These are phyloP conservation scores for Cicer judaicum DNA, from an alignment of 306 rosid genomes.

Conservation along the genomic window DNA sequence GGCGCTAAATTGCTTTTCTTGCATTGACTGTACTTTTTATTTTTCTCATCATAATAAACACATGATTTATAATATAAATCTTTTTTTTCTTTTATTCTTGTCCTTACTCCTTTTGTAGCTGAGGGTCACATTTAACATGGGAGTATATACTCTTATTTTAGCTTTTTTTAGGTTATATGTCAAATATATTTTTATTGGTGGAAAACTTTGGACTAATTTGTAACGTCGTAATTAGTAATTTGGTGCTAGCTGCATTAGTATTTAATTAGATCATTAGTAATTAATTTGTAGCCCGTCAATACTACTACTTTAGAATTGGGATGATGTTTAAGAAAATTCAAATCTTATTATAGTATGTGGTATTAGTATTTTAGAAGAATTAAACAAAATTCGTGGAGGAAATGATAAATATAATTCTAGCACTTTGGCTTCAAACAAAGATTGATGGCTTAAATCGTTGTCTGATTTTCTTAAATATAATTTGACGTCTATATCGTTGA, in stretches of 20 bases:
- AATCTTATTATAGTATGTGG: no score
- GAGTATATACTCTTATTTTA: slow-evolving; percentile 13
- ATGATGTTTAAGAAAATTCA: no score
- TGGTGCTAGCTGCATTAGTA: slow-evolving; percentile 1
- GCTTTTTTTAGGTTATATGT: slow-evolving; percentile 18
- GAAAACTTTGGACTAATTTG: slow-evolving; percentile 3
- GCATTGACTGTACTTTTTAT: slow-evolving; percentile 43
- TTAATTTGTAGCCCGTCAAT: no score
- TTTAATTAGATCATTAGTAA: neutral
- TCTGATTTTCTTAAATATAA: no score
- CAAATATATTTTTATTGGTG: slow-evolving; percentile 7
- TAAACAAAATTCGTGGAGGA: no score
- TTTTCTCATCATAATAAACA: slow-evolving; percentile 18
- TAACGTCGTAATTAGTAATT: neutral
- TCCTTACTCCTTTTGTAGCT: slow-evolving; percentile 32
- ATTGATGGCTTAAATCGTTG: no score
- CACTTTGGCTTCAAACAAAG: no score
- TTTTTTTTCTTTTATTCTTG: slow-evolving; percentile 31
- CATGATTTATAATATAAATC: slow-evolving; percentile 2
- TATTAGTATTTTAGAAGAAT: no score
- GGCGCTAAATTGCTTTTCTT: slow-evolving; percentile 60
- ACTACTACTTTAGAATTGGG: no score
- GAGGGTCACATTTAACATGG: neutral
- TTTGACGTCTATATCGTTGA: no score
- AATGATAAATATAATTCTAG: no score